Percentiles rank a stretch among this genome's conserved stretches.
Evolutionary conservation across 805 yeast genomes (phyloP).

Genomic region (Metschnikowia dekortorum): DNA sequence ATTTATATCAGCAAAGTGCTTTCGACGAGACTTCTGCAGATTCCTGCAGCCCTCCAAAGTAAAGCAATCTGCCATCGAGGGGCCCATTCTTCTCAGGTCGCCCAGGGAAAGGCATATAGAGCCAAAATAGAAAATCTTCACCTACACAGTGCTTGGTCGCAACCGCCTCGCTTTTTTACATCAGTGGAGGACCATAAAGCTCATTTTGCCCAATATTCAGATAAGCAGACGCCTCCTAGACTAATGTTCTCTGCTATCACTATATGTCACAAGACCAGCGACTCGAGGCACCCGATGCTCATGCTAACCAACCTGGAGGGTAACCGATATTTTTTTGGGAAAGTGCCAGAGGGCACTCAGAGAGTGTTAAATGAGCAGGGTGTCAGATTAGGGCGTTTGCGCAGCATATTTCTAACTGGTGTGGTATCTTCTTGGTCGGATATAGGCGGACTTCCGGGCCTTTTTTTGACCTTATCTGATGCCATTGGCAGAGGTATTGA

Average conservation of each 20-base stretch:
- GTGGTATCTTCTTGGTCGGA: conserved; percentile 61
- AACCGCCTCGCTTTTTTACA: conserved; percentile 12
- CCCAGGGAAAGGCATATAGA: background rate
- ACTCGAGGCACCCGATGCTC: conserved; percentile 53
- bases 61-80: background rate
- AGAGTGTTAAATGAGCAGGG: conserved; percentile 62
- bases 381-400: conserved; percentile 52
- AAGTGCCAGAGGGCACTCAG: conserved; percentile 82
- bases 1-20: conserved; percentile 1
- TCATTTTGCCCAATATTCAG: conserved; percentile 7
- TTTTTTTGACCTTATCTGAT: conserved; percentile 76
- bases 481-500: conserved; percentile 59
- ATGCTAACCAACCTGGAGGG: conserved; percentile 50
- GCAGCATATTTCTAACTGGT: conserved; percentile 75
- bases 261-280: conserved; percentile 51
- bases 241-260: conserved; percentile 49
- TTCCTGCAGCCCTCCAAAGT: conserved; percentile 1
- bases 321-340: conserved; percentile 65
- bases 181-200: conserved; percentile 4
- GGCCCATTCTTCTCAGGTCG: background rate
- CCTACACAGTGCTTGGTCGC: background rate
- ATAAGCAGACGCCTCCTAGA: conserved; percentile 4
- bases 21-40: conserved; percentile 4
- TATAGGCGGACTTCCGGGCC: conserved; percentile 92
- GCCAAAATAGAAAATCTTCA: background rate